Evolutionary conservation across 2,329 filamentous ascomycete genomes (phyloP).

Genomic region (Thielaviopsis punctulata): DNA sequence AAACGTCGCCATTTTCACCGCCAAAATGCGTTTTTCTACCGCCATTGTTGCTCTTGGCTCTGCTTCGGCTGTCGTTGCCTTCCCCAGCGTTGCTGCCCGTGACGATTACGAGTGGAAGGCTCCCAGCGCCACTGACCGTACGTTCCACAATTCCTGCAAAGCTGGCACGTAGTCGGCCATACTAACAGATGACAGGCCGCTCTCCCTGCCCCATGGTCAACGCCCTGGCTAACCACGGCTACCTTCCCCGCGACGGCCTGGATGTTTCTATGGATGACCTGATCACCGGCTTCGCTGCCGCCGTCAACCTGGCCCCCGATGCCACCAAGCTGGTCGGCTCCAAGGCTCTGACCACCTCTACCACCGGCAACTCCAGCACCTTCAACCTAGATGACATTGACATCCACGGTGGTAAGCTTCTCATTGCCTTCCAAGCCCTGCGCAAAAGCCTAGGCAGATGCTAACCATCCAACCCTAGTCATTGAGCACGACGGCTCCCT

Average conservation of each 20-base stretch:
- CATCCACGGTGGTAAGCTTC: constrained; percentile 14
- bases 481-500: constrained; percentile 21
- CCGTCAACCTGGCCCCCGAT: constrained; percentile 12
- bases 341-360: constrained; percentile 14
- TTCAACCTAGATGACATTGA: constrained; percentile 18
- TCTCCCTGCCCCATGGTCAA: constrained; percentile 16
- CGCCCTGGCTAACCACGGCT: constrained; percentile 15
- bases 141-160: not conserved
- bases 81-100: not conserved
- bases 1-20: not conserved
- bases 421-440: not conserved
- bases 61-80: constrained; percentile 6
- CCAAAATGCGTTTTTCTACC: constrained; percentile 6
- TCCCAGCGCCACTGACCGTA: constrained; percentile 5
- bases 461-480: constrained; percentile 13
- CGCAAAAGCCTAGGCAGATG: too few species aligned
- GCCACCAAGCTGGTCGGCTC: constrained; percentile 12
- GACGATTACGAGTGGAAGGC: constrained; percentile 11
- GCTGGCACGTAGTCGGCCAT: not conserved
- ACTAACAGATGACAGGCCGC: constrained; percentile 8
- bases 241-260: constrained; percentile 14
- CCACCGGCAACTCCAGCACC: constrained; percentile 16
- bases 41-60: constrained; percentile 5
- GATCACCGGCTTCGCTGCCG: constrained; percentile 11
- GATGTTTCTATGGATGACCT: constrained; percentile 13